A percentile compares a stretch with the other conserved stretches of the same genome.
These are phyloP conservation scores for Thyridium curvatum DNA, from an alignment of 2,329 filamentous ascomycete genomes.

Conservation along the genomic window DNA sequence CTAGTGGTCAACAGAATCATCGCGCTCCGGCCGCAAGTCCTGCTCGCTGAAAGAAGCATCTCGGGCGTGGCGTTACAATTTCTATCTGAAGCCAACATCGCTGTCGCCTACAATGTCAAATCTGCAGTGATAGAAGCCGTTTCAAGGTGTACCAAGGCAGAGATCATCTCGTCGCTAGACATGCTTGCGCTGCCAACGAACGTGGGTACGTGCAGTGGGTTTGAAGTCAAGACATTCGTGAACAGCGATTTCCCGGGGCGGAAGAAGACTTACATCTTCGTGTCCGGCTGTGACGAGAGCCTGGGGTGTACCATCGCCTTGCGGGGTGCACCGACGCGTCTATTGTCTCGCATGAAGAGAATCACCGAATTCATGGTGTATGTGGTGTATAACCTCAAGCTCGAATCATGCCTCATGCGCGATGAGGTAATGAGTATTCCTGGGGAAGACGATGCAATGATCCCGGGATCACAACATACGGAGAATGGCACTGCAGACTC, in stretches of 20 bases:
- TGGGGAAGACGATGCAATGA: constrained; percentile 42
- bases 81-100: constrained; percentile 80
- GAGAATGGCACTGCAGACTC: no score
- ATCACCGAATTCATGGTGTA: constrained; percentile 99
- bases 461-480: constrained; percentile 10
- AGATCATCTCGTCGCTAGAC: constrained; percentile 90
- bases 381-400: constrained; percentile 93
- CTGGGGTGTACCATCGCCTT: constrained; percentile 93
- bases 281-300: constrained; percentile 83
- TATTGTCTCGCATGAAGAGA: constrained; percentile 74
- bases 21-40: constrained; percentile 73
- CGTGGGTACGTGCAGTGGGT: constrained; percentile 75
- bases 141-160: constrained; percentile 82
- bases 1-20: constrained; percentile 90
- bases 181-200: constrained; percentile 76
- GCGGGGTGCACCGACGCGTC: constrained; percentile 67
- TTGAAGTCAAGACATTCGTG: constrained; percentile 94
- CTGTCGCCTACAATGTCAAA: constrained; percentile 95
- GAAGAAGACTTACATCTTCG: constrained; percentile 93
- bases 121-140: constrained; percentile 93
- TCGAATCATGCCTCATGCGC: constrained; percentile 89
- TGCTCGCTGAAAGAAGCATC: constrained; percentile 90
- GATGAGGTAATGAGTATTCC: constrained; percentile 89
- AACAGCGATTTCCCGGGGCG: constrained; percentile 65
- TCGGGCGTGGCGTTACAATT: constrained; percentile 87